Conservation (phyloP, 495 filamentous ascomycete species). For the Xylaria venustula region DNA sequence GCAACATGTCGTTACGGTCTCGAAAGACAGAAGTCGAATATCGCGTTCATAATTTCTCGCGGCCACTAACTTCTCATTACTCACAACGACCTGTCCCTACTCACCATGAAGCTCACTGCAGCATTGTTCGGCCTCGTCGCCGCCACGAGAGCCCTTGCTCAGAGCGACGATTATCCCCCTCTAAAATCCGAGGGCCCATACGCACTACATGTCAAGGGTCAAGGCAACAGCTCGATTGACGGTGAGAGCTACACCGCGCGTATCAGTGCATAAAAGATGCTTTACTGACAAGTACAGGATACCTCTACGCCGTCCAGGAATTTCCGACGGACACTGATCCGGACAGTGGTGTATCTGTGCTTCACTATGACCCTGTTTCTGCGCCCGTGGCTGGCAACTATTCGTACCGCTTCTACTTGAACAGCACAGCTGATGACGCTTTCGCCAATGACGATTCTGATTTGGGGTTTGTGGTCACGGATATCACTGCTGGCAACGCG, state of each 20-base stretch:
- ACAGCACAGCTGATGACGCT: background rate
- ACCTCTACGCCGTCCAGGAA: conserved; percentile 7
- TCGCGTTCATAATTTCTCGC: conserved; percentile 5
- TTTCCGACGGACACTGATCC: conserved; percentile 1
- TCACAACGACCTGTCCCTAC: background rate
- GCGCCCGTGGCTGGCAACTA: conserved; percentile 1
- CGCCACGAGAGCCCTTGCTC: conserved; percentile 4
- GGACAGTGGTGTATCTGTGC: background rate
- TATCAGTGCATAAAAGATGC: background rate
- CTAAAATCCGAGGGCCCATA: conserved; percentile 2
- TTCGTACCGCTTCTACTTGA: conserved; percentile 11
- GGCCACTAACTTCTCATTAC: background rate
- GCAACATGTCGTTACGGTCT: background rate
- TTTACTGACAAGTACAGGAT: conserved; percentile 6
- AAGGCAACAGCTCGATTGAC: conserved; percentile 9
- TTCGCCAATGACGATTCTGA: background rate
- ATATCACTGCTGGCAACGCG: background rate
- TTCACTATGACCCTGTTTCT: conserved; percentile 2
- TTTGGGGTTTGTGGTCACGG: conserved; percentile 5
- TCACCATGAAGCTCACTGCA: background rate
- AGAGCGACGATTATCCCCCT: conserved; percentile 3
- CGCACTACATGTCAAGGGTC: conserved; percentile 10
- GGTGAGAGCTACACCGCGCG: conserved; percentile 6
- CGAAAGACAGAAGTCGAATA: background rate
- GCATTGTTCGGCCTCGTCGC: conserved; percentile 10